These are phyloP conservation scores for Radiomyces spectabilis DNA, from an alignment of 192 early-diverging fungal species.

Conservation along the genomic window DNA sequence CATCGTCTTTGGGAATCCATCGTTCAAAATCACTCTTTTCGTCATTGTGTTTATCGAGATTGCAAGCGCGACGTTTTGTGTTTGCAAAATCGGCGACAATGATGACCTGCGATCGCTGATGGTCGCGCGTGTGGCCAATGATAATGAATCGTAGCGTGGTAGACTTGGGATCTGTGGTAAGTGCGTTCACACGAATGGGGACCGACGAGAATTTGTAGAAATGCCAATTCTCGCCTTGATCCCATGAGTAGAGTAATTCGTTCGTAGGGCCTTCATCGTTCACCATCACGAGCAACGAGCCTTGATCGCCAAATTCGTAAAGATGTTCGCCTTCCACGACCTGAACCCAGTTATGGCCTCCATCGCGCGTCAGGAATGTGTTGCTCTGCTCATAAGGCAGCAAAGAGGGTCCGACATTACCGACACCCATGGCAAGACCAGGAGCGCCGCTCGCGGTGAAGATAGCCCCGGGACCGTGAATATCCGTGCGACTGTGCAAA, in stretches of 20 bases:
- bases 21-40: slow-evolving; percentile 81
- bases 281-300: slow-evolving; percentile 71
- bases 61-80: slow-evolving; percentile 32
- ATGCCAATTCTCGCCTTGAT: slow-evolving; percentile 76
- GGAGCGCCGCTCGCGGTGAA: slow-evolving; percentile 67
- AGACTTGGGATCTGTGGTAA: slow-evolving; percentile 58
- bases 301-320: slow-evolving; percentile 90
- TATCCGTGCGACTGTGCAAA: slow-evolving; percentile 71
- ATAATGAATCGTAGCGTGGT: slow-evolving; percentile 71
- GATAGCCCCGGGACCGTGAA: slow-evolving; percentile 45
- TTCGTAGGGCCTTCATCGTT: slow-evolving; percentile 68
- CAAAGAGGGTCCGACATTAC: slow-evolving; percentile 72
- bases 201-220: slow-evolving; percentile 45
- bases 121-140: slow-evolving; percentile 39
- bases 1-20: slow-evolving; percentile 70
- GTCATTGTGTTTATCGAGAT: slow-evolving; percentile 35
- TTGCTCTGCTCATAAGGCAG: slow-evolving; percentile 49
- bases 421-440: slow-evolving; percentile 85
- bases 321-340: slow-evolving; percentile 56
- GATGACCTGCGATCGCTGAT: slow-evolving; percentile 15
- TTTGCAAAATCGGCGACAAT: slow-evolving; percentile 57
- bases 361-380: slow-evolving; percentile 81
- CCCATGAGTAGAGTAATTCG: slow-evolving; percentile 61
- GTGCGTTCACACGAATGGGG: slow-evolving; percentile 50
- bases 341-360: slow-evolving; percentile 76